Base-by-base conservation (phyloP, 75 land plant species). In the Picea sitchensis region DNA sequence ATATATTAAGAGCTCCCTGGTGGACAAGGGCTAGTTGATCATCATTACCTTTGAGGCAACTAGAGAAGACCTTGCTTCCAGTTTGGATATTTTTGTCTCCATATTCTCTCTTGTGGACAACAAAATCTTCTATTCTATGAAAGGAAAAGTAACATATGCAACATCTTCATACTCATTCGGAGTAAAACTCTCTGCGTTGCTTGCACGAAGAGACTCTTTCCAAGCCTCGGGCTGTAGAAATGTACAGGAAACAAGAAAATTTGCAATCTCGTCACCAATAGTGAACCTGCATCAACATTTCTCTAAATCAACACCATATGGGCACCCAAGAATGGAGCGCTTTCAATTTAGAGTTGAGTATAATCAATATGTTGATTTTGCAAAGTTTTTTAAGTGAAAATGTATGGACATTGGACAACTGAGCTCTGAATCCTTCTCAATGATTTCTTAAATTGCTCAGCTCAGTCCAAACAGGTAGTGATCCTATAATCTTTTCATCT, bases 271-370 rank as follows among this genome's bases (percentile, higher is more conserved):
- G 41, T 15, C 7, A 14, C 41, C 71, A 67, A 15, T 18, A 36
- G 41, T 67, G 71, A 67, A 67, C 71, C 71, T 67, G 30, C 30
- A 67, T 26, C 41, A 67, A 67, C 14, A 65, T 36, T 68, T 68
- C 15, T 65, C 4, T 13, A 30, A 32, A 13, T 65, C 44, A 41
- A 41, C 0, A 2, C 44, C 3, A 41, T 36, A 36, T 41, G 3
- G 3, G 3, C 44, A 41, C 3, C 44, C 3, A 41, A 41, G 44
- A 41, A 41, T 41, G 44, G 44, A 41, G 4, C 3, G 0, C 44
- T 41, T 41, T 41, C 44, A 41, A 4, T 41, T 41, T 41, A 41
- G 44, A 41, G 44, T 41, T 41, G 3, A 41, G 0, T 41, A 41
- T 41, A 41, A 41, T 41, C 3, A 41, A 4, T 41, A 3, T 41